Conservation (phyloP, 1,284 basidiomycete species). For the Sporisorium exsertum region DNA sequence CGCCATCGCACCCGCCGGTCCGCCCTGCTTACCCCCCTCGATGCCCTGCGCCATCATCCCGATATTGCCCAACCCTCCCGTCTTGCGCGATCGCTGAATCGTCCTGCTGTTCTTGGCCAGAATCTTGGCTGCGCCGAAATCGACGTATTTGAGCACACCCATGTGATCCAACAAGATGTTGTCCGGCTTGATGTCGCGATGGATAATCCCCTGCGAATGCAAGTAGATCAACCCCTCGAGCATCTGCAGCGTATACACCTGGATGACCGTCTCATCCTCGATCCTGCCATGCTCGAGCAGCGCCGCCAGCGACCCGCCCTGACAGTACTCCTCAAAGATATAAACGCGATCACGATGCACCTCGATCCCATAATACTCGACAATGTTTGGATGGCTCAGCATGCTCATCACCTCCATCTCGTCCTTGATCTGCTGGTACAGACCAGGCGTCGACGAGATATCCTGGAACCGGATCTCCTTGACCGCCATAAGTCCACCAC, state of each 20-base stretch:
- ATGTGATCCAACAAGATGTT: conserved; percentile 95
- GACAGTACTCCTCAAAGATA: conserved; percentile 99
- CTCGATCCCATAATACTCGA: conserved; percentile 99
- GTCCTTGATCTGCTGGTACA: conserved; percentile 90
- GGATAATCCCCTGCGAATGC: conserved; percentile 90
- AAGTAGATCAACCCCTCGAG: conserved; percentile 92
- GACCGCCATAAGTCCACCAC: conserved; percentile 97
- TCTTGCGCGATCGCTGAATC: conserved; percentile 55
- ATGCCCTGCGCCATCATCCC: conserved; percentile 67
- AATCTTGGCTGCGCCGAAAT: conserved; percentile 98
- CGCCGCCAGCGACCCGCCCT: conserved; percentile 91
- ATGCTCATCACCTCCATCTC: conserved; percentile 99
- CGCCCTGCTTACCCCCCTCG: conserved; percentile 70
- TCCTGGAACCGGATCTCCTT: conserved; percentile 99
- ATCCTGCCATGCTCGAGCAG: conserved; percentile 93
- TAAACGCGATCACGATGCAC: conserved; percentile 99
- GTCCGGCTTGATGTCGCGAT: conserved; percentile 98
- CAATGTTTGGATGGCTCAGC: conserved; percentile 96
- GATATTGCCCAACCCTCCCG: conserved; percentile 45
- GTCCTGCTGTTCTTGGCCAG: conserved; percentile 90
- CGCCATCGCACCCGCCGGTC: conserved; percentile 74
- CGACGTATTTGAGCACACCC: conserved; percentile 96
- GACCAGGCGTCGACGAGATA: conserved; percentile 74
- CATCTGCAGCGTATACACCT: conserved; percentile 97
- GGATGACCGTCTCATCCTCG: conserved; percentile 95